Conservation (phyloP, 2,329 filamentous ascomycete genomes). For the Aspergillus transmontanensis region DNA sequence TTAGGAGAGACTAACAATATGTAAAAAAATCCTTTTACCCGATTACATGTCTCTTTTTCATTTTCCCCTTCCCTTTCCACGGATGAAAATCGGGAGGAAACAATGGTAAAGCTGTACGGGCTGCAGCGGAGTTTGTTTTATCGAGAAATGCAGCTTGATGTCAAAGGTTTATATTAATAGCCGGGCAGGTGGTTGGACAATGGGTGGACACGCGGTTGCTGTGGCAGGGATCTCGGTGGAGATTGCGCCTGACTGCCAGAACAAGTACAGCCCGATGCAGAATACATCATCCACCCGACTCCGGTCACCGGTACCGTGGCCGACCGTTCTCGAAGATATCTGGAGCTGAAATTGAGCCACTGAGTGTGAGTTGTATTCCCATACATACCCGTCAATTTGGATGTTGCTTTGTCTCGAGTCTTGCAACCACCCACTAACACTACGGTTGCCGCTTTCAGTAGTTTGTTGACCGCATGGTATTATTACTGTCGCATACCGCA, state of each 20-base stretch:
- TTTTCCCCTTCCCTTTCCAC: not conserved
- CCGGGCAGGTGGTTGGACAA: conserved; percentile 16
- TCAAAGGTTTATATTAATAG: conserved; percentile 3
- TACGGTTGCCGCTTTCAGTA: conserved; percentile 33
- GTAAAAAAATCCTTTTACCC: not conserved
- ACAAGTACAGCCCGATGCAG: conserved; percentile 5
- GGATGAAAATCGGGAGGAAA: not conserved
- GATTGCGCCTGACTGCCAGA: conserved; percentile 24
- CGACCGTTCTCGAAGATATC: conserved; percentile 2
- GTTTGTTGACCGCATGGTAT: conserved; percentile 34
- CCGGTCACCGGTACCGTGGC: not conserved
- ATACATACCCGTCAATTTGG: not conserved
- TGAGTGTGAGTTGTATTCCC: not conserved
- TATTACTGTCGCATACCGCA: not conserved
- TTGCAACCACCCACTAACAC: not conserved
- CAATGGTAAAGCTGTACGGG: not conserved
- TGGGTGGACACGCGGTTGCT: conserved; percentile 30
- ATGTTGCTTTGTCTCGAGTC: not conserved
- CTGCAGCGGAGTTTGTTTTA: not conserved
- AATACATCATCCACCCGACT: conserved; percentile 15
- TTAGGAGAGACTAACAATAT: not conserved
- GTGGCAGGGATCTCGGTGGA: conserved; percentile 37
- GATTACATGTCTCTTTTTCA: not conserved
- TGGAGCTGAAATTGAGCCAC: not conserved
- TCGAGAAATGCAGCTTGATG: not conserved